Evolutionary conservation across 2,329 filamentous ascomycete genomes (phyloP).

Genomic region (Trichoderma sp.): DNA sequence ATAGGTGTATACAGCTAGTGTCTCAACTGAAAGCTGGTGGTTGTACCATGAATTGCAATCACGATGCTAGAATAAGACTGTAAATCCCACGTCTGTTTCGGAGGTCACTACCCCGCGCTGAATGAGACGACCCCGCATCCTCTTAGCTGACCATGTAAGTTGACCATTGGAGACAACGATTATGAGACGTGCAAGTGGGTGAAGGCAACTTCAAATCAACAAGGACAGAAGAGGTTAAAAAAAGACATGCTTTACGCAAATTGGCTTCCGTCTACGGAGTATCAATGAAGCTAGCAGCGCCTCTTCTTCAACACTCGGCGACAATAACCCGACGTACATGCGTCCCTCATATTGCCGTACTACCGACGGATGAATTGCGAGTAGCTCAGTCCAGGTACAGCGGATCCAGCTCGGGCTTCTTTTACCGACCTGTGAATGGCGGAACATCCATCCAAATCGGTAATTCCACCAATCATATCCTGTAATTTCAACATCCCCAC

Average conservation of each 20-base stretch:
- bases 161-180: not conserved
- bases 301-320: not conserved
- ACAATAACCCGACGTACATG: constrained; percentile 8
- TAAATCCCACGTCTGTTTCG: not conserved
- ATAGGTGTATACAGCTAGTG: not conserved
- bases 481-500: not conserved
- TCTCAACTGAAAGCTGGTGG: not conserved
- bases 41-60: not conserved
- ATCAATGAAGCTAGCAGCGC: not conserved
- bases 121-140: constrained; percentile 7
- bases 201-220: too few relatives aligned
- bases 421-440: constrained; percentile 9
- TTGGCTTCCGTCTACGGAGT: not conserved
- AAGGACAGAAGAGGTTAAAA: too few relatives aligned
- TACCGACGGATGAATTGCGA: constrained; percentile 22
- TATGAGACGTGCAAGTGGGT: not conserved
- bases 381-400: constrained; percentile 1
- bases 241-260: too few relatives aligned
- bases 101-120: constrained; percentile 17
- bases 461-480: constrained; percentile 16
- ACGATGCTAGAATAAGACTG: not conserved
- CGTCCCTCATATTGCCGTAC: not conserved
- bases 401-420: not conserved
- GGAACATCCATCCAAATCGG: not conserved
- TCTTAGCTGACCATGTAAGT: too few relatives aligned